phyloP scores from a whole-genome alignment of 768 basidiomycete genomes.

The Tylopilus intermedius region DNA sequence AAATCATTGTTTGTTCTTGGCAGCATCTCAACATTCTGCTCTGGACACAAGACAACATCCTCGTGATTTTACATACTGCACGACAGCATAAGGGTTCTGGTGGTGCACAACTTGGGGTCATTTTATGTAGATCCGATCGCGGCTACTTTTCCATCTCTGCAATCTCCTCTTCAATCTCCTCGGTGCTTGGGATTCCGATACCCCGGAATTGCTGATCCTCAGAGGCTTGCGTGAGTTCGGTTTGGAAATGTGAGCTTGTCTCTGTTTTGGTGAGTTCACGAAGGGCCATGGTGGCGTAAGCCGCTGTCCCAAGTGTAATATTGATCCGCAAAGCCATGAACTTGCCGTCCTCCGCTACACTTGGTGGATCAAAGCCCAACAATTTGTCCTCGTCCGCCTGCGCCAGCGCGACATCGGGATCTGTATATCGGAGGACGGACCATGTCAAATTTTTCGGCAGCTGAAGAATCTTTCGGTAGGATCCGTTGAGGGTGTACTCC shows the following conservation, averaged over 20 bases:
- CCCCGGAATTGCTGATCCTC: slow-evolving; percentile 82
- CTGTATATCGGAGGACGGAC: slow-evolving; percentile 82
- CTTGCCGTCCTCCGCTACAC: slow-evolving; percentile 62
- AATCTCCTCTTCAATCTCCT: slow-evolving; percentile 21
- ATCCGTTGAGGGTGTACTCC: slow-evolving; percentile 88
- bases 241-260: slow-evolving; percentile 89
- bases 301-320: slow-evolving; percentile 81
- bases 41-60: background rate
- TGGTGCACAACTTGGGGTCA: background rate
- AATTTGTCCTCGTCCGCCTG: slow-evolving; percentile 95
- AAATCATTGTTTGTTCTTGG: background rate
- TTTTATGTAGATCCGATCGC: background rate
- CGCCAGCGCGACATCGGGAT: slow-evolving; percentile 86
- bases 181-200: slow-evolving; percentile 23
- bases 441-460: slow-evolving; percentile 78
- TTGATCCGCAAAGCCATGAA: slow-evolving; percentile 86
- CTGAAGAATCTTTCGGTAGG: slow-evolving; percentile 89
- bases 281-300: slow-evolving; percentile 98
- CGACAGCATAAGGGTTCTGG: background rate
- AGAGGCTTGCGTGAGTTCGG: slow-evolving; percentile 65
- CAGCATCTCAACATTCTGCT: background rate
- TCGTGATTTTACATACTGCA: no score
- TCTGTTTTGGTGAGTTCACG: slow-evolving; percentile 94
- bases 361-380: slow-evolving; percentile 73
- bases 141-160: slow-evolving; percentile 5